Evolutionary conservation across 768 basidiomycete species (phyloP).

Genomic region (Mycena latifolia): DNA sequence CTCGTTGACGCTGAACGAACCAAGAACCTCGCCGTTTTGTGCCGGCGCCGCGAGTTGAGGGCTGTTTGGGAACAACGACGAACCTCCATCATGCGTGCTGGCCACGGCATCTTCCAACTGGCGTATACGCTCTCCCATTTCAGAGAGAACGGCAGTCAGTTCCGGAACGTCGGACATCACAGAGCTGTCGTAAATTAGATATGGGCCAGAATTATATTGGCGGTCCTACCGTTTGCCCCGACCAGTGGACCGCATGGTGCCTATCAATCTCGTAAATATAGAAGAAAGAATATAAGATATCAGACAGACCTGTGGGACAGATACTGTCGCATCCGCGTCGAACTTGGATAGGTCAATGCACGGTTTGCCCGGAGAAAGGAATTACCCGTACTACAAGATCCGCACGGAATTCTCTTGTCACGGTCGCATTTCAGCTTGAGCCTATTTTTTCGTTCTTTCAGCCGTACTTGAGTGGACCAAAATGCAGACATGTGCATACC

Average conservation of each 20-base stretch:
- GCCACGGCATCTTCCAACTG: conserved; percentile 58
- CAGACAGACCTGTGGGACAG: conserved; percentile 40
- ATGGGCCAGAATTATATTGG: too few relatives aligned
- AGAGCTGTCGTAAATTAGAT: conserved; percentile 38
- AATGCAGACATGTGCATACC: conserved; percentile 1
- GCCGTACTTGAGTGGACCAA: neutral
- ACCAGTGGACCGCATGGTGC: conserved; percentile 46
- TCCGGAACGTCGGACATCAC: conserved; percentile 55
- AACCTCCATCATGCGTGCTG: conserved; percentile 24
- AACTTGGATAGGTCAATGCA: conserved; percentile 15
- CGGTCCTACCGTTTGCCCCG: conserved; percentile 46
- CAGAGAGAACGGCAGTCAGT: conserved; percentile 49
- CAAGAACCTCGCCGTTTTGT: conserved; percentile 50
- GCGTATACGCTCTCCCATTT: conserved; percentile 58
- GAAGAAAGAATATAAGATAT: neutral
- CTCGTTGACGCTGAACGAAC: conserved; percentile 57
- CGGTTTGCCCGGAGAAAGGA: neutral
- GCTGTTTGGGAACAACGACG: neutral
- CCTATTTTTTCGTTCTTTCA: conserved; percentile 32
- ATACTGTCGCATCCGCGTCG: conserved; percentile 49
- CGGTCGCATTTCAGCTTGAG: conserved; percentile 54
- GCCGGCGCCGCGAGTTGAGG: conserved; percentile 17
- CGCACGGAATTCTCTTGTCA: conserved; percentile 46
- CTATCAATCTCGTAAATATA: conserved; percentile 35
- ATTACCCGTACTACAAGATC: conserved; percentile 20